Conservation (phyloP, 1,139 yeast genomes). For the Taphrina wiesneri region DNA sequence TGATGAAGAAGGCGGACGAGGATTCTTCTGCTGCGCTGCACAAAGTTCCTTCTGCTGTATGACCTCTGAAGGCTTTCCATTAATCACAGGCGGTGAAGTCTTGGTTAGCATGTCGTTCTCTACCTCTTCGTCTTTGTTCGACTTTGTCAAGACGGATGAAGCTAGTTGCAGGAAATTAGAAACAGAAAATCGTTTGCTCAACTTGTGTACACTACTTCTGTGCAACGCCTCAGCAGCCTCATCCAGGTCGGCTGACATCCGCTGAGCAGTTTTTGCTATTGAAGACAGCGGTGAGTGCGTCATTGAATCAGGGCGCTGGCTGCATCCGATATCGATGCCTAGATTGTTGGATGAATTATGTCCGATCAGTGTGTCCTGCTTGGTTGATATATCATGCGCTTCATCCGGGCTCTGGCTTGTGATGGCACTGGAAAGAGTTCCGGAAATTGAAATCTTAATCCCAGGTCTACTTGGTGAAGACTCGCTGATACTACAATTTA, state of each 20-base stretch:
- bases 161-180: slow-evolving; percentile 2
- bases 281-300: slow-evolving; percentile 3
- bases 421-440: no score
- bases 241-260: not conserved
- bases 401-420: no score
- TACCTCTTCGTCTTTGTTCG: not conserved
- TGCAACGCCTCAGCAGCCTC: not conserved
- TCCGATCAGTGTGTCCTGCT: not conserved
- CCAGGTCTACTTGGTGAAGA: no score
- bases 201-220: not conserved
- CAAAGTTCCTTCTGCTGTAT: not conserved
- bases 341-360: not conserved
- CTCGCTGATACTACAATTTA: no score
- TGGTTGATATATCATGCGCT: no score
- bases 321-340: not conserved
- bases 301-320: not conserved
- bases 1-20: not conserved
- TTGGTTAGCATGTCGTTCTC: not conserved
- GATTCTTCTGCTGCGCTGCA: not conserved
- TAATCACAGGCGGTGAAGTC: not conserved
- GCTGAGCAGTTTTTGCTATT: not conserved
- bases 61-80: not conserved
- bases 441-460: no score
- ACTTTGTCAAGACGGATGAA: not conserved
- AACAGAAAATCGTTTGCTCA: not conserved